Evolutionary conservation across 495 filamentous ascomycete genomes (phyloP), one percentile per base, ranked within the genome.

Genomic region (Xylaria flabelliformis): DNA sequence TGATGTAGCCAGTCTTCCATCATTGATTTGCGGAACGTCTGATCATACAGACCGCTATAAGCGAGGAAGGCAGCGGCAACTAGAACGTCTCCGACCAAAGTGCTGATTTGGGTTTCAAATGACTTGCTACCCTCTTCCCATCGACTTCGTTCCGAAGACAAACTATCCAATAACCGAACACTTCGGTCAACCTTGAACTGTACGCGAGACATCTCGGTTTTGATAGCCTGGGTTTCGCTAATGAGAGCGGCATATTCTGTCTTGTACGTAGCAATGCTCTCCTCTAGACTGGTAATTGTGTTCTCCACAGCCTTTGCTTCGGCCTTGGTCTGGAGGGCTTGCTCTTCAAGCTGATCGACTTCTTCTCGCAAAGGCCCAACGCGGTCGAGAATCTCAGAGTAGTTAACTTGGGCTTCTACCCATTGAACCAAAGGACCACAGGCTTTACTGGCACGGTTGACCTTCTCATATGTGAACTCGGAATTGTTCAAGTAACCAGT

Each of bases 51-150:
- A 82, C 96, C 96, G 79, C 92, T 92, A 82, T 99, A 99, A n/a
- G 96, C 96, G 68, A 99, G 85, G 87, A 98, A 98, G 19, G 95
- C 96, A 4, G 96, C 93, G 4, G 97, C 96, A 46, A 98, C 90
- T 73, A 99, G 84, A 44, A 97, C 94, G 77, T 99, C 96, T 50
- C 96, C 96, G 58, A 98, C 93, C 61, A 99, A 90, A 2, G 96
- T 99, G 82, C 92, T 90, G 78, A 99, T 97, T 80, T 99, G 96
- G 12, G 94, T 96, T 80, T 97, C 94, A 80, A 99, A 99, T 0
- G 95, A 97, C 83, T 91, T 96, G 88, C 97, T 98, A 66, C 94
- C 94, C 72, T 94, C 92, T 80, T 98, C 97, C 96, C 96, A 99
- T 72, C 96, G 88, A 6, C 83, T 88, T 79, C 97, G 90, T 84